phyloP scores from a whole-genome alignment of 768 basidiomycete genomes.

The Tulasnella calospora region DNA sequence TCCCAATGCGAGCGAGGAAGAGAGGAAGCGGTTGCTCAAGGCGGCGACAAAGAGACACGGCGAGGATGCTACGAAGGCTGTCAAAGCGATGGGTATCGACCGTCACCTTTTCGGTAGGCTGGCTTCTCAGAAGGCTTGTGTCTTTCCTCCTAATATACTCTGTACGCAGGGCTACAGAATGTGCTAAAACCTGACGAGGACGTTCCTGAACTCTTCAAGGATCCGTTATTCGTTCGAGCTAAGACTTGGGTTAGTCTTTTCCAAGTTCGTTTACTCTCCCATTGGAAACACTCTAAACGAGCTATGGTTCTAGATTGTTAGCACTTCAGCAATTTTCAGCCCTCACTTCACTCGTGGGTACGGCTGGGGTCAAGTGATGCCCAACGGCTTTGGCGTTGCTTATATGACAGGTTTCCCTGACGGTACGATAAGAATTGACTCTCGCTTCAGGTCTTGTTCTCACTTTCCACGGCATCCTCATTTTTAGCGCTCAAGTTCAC shows the following conservation, averaged over 20 bases:
- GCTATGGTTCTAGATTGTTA: conserved; percentile 42
- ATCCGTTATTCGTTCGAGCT: conserved; percentile 66
- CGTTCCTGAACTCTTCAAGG: conserved; percentile 64
- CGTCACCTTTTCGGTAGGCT: conserved; percentile 75
- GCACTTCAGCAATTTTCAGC: conserved; percentile 86
- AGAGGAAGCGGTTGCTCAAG: conserved; percentile 52
- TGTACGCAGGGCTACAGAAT: conserved; percentile 60
- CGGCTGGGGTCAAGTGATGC: conserved; percentile 95
- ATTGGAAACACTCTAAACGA: neutral
- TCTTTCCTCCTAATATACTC: too few species aligned
- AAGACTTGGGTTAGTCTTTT: conserved; percentile 60
- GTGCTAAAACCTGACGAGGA: conserved; percentile 56
- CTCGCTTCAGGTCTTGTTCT: neutral
- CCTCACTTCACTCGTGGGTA: conserved; percentile 69
- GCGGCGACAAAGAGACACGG: conserved; percentile 63
- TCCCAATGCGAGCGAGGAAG: conserved; percentile 38
- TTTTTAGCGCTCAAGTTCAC: conserved; percentile 62
- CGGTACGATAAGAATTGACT: neutral
- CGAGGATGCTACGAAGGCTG: conserved; percentile 57
- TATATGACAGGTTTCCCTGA: conserved; percentile 84
- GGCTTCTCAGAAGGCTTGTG: neutral
- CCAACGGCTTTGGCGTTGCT: conserved; percentile 89
- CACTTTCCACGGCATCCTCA: neutral
- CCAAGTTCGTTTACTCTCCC: too few species aligned
- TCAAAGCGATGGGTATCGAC: conserved; percentile 72